Conservation (phyloP, 495 filamentous ascomycete species). For the Aspergillus sclerotiicarbonarius region DNA sequence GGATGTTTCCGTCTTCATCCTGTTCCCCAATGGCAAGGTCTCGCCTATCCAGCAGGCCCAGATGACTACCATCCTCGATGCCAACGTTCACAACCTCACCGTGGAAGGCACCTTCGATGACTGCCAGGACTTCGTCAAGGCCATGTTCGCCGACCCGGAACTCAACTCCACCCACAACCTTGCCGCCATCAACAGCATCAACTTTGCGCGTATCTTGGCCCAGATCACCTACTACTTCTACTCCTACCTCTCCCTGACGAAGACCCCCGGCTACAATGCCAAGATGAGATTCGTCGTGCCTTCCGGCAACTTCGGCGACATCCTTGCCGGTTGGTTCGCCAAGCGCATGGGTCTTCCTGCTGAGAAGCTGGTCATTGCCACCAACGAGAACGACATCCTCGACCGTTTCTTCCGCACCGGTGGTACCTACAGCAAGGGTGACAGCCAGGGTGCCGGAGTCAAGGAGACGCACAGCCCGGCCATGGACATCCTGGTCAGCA, state of each 20-base stretch:
- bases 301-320: constrained; percentile 95
- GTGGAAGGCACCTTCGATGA: constrained; percentile 91
- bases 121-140: constrained; percentile 95
- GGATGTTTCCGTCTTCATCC: constrained; percentile 88
- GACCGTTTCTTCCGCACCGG: constrained; percentile 78
- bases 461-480: constrained; percentile 87
- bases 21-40: constrained; percentile 80
- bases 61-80: constrained; percentile 87
- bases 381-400: constrained; percentile 91
- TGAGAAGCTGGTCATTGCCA: constrained; percentile 81
- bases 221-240: constrained; percentile 94
- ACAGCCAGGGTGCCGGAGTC: constrained; percentile 48
- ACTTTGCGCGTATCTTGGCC: constrained; percentile 85
- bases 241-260: constrained; percentile 76
- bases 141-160: constrained; percentile 77
- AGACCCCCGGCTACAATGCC: constrained; percentile 46
- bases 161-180: constrained; percentile 73
- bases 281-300: constrained; percentile 80
- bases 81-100: constrained; percentile 83
- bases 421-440: constrained; percentile 72
- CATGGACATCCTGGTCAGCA: constrained; percentile 95
- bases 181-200: constrained; percentile 87
- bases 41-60: constrained; percentile 88
- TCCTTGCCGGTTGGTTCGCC: constrained; percentile 90
- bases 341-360: constrained; percentile 84